Conservation (phyloP, 768 basidiomycete genomes). For the Ephemerocybe angulata region DNA sequence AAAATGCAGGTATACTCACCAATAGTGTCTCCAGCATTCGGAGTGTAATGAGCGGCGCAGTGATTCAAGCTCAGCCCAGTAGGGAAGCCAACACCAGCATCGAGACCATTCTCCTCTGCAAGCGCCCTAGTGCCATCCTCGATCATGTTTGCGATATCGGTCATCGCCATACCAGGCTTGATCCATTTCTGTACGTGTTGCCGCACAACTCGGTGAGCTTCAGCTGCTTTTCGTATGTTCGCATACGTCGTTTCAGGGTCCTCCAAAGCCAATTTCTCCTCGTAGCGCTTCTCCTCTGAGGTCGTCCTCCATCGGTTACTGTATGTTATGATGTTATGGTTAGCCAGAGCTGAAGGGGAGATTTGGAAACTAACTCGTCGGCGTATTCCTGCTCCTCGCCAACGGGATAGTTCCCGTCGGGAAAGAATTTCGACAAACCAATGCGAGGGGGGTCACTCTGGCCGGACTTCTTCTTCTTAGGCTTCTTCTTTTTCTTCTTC, state of each 20-base stretch:
- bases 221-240: conserved; percentile 87
- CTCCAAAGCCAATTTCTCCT: conserved; percentile 72
- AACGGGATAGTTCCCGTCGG: conserved; percentile 82
- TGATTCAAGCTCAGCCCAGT: conserved; percentile 93
- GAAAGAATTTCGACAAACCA: conserved; percentile 85
- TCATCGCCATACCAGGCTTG: conserved; percentile 91
- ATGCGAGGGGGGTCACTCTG: conserved; percentile 93
- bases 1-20: conserved; percentile 45
- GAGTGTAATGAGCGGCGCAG: conserved; percentile 95
- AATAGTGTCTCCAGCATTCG: conserved; percentile 86
- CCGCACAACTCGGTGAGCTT: conserved; percentile 93
- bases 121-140: conserved; percentile 89
- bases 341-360: neutral
- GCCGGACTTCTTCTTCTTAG: conserved; percentile 73
- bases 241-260: conserved; percentile 86
- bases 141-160: conserved; percentile 88
- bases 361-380: conserved; percentile 66
- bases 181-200: conserved; percentile 77
- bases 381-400: conserved; percentile 91
- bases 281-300: conserved; percentile 83
- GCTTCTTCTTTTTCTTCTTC: conserved; percentile 94
- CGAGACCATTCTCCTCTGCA: conserved; percentile 86
- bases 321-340: conserved; percentile 2
- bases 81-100: conserved; percentile 91
- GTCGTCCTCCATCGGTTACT: conserved; percentile 88